A percentile compares a stretch with the other conserved stretches of the same genome.
Evolutionary conservation across 345 rosid species (phyloP).

Genomic region (Boechera retrofracta): DNA sequence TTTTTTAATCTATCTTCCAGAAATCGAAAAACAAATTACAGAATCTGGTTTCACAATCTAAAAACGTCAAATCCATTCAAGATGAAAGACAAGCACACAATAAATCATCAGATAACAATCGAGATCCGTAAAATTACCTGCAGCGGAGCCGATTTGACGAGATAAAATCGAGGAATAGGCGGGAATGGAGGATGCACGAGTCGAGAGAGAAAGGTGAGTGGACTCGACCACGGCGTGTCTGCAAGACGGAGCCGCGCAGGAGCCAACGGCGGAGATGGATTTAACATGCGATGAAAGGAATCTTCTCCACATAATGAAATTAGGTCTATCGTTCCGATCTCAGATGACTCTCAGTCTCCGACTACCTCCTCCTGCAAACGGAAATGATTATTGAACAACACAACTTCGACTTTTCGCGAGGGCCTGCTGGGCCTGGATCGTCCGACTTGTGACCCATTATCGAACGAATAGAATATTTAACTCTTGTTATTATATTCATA

Average conservation of each 20-base stretch:
- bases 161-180: constrained; percentile 26
- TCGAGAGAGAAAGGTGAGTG: constrained; percentile 32
- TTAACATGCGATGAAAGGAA: constrained; percentile 35
- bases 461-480: no score
- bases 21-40: neutral
- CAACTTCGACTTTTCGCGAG: neutral
- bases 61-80: neutral
- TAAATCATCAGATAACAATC: neutral
- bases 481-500: no score
- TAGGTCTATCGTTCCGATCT: neutral
- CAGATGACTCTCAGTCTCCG: neutral
- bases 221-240: constrained; percentile 15
- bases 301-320: constrained; percentile 69
- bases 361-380: no score
- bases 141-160: constrained; percentile 52
- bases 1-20: neutral
- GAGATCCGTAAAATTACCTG: constrained; percentile 46
- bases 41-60: neutral
- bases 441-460: no score
- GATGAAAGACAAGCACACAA: neutral
- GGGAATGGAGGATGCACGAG: constrained; percentile 37
- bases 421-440: neutral
- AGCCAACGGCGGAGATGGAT: constrained; percentile 19
- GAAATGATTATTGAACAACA: no score
- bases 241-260: neutral